A percentile compares a stretch with the other conserved stretches of the same genome.
Evolutionary conservation across 1,284 basidiomycete species (phyloP).

Genomic region (Ganoderma lingzhi): DNA sequence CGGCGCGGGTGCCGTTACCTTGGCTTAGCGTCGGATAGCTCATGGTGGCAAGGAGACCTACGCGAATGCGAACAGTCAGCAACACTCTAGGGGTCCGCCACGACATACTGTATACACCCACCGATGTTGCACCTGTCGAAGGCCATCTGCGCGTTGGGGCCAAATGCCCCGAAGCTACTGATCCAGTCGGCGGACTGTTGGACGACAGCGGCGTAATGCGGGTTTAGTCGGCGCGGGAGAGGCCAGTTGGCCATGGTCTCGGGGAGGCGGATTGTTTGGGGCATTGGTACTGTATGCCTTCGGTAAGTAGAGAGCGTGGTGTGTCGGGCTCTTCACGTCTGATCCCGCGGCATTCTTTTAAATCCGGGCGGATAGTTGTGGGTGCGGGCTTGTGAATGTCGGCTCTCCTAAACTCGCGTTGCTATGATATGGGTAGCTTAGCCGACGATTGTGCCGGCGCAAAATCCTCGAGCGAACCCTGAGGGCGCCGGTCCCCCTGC

Average conservation of each 20-base stretch:
- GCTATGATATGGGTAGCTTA: background rate
- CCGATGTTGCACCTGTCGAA: conserved; percentile 39
- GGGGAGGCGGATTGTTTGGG: conserved; percentile 9
- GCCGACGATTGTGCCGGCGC: background rate
- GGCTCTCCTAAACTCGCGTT: conserved; percentile 1
- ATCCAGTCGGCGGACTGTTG: conserved; percentile 4
- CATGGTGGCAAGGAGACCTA: conserved; percentile 34
- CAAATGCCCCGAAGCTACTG: conserved; percentile 26
- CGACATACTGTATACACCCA: conserved; percentile 13
- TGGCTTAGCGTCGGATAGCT: conserved; percentile 24
- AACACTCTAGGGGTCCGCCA: background rate
- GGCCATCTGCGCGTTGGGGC: conserved; percentile 26
- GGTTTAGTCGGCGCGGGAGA: conserved; percentile 6
- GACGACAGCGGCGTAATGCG: background rate
- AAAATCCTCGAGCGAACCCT: background rate
- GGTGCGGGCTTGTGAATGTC: conserved; percentile 1
- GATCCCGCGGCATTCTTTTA: conserved; percentile 4
- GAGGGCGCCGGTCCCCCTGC: background rate
- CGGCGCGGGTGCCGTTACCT: conserved; percentile 14
- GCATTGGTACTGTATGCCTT: conserved; percentile 2
- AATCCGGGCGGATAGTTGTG: conserved; percentile 1
- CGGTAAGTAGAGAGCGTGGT: conserved; percentile 1
- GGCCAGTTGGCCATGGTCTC: conserved; percentile 13
- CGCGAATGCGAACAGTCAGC: background rate
- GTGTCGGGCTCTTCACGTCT: background rate